phyloP scores from a whole-genome alignment of 2,329 filamentous ascomycete genomes.

The Pleomassaria siparia region DNA sequence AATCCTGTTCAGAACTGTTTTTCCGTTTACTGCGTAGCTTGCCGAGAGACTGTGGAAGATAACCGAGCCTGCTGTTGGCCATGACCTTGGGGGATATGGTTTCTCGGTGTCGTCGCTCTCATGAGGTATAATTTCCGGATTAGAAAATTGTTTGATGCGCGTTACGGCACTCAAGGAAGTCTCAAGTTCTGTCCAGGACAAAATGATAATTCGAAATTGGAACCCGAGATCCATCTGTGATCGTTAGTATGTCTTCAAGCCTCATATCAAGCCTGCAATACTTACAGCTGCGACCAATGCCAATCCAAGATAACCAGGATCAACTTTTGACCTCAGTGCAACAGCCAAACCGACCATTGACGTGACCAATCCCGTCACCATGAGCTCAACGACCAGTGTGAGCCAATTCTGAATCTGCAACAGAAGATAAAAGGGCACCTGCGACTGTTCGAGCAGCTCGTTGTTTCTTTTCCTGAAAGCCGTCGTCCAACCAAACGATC shows the following conservation, averaged over 20 bases:
- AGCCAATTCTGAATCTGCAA: constrained; percentile 93
- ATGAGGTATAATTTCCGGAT: constrained; percentile 69
- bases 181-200: constrained; percentile 64
- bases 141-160: constrained; percentile 83
- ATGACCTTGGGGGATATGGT: constrained; percentile 40
- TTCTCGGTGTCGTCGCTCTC: constrained; percentile 85
- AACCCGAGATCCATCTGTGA: constrained; percentile 93
- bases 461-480: constrained; percentile 83
- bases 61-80: constrained; percentile 44
- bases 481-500: constrained; percentile 79
- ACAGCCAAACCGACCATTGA: constrained; percentile 77
- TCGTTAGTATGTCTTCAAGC: constrained; percentile 69
- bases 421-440: constrained; percentile 85
- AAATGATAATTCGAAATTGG: constrained; percentile 86
- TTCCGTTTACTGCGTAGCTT: constrained; percentile 27
- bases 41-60: constrained; percentile 42
- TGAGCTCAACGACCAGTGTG: constrained; percentile 86
- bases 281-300: constrained; percentile 90
- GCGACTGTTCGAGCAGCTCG: constrained; percentile 77
- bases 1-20: constrained; percentile 43
- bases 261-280: constrained; percentile 72
- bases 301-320: constrained; percentile 76
- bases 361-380: constrained; percentile 87
- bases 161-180: constrained; percentile 98
- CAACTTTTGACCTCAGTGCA: constrained; percentile 70